A percentile compares a stretch with the other conserved stretches of the same genome.
These are phyloP conservation scores for Arabis hirsuta DNA, from an alignment of 345 rosid genomes.

Conservation along the genomic window DNA sequence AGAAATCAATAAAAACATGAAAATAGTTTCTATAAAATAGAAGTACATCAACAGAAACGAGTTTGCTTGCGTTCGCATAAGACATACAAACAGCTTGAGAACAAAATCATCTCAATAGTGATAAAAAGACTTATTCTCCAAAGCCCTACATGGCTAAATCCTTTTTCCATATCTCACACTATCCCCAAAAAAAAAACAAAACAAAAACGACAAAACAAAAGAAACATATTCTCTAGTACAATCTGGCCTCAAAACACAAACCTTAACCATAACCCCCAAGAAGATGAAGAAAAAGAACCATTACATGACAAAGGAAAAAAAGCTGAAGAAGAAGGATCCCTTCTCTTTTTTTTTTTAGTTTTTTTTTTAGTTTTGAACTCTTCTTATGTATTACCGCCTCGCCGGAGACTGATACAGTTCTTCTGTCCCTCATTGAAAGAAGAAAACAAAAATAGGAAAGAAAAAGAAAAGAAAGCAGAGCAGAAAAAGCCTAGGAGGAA, in stretches of 20 bases:
- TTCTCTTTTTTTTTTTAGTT: constrained; percentile 4
- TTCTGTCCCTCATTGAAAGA: constrained; percentile 45
- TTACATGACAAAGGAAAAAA: constrained; percentile 38
- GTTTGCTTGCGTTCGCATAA: constrained; percentile 45
- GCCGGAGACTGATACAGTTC: constrained; percentile 74
- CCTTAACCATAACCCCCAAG: constrained; percentile 40
- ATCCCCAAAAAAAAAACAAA: constrained; percentile 23
- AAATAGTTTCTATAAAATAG: constrained; percentile 41
- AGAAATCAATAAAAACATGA: constrained; percentile 26
- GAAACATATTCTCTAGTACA: constrained; percentile 38
- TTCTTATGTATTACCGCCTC: constrained; percentile 70
- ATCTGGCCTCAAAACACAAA: constrained; percentile 47
- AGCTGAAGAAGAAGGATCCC: constrained; percentile 40
- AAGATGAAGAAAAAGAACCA: constrained; percentile 35
- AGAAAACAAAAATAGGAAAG: not conserved
- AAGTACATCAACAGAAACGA: constrained; percentile 42
- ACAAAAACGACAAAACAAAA: constrained; percentile 32
- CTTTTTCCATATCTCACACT: constrained; percentile 42
- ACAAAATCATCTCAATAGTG: constrained; percentile 40
- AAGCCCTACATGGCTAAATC: constrained; percentile 47
- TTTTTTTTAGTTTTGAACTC: constrained; percentile 32
- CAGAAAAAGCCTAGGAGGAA: constrained; percentile 33
- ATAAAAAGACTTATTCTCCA: constrained; percentile 43
- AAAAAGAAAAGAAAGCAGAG: constrained; percentile 15
- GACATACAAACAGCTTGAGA: constrained; percentile 48